phyloP scores from a whole-genome alignment of 495 filamentous ascomycete genomes.

The Podospora fimiseda region DNA sequence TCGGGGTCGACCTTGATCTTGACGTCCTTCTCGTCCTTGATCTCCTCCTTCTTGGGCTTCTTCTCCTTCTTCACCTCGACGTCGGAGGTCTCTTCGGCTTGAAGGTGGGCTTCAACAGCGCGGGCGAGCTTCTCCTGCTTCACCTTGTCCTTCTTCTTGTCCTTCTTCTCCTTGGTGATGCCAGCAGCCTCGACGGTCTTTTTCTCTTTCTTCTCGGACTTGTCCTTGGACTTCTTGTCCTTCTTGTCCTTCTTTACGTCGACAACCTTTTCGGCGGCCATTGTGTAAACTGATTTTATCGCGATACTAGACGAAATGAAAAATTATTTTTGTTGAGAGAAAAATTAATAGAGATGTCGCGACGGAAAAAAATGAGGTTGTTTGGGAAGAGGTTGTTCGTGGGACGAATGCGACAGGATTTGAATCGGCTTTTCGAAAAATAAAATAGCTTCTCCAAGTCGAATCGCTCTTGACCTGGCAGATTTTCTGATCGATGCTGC shows the following conservation, averaged over 20 bases:
- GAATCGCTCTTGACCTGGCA: slow-evolving; percentile 7
- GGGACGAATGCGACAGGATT: neutral
- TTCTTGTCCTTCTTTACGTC: slow-evolving; percentile 60
- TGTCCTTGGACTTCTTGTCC: slow-evolving; percentile 77
- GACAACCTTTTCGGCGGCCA: slow-evolving; percentile 21
- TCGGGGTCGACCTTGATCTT: slow-evolving; percentile 26
- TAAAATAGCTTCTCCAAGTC: neutral
- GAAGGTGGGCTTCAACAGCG: slow-evolving; percentile 29
- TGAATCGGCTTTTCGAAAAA: neutral
- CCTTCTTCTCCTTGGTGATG: slow-evolving; percentile 58
- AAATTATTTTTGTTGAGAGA: neutral
- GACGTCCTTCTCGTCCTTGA: slow-evolving; percentile 34
- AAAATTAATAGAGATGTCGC: neutral
- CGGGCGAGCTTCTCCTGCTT: slow-evolving; percentile 44
- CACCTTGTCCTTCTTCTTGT: slow-evolving; percentile 56
- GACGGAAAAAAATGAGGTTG: no score
- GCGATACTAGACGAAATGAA: neutral
- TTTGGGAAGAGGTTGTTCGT: neutral
- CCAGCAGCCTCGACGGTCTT: slow-evolving; percentile 67
- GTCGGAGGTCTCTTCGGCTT: no score
- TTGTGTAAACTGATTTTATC: slow-evolving; percentile 7
- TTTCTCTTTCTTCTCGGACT: slow-evolving; percentile 74
- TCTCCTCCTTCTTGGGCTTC: no score
- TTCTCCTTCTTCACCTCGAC: no score
- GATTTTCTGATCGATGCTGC: slow-evolving; percentile 22